phyloP scores from a whole-genome alignment of 2,329 filamentous ascomycete genomes.

The Diaporthe sp. region DNA sequence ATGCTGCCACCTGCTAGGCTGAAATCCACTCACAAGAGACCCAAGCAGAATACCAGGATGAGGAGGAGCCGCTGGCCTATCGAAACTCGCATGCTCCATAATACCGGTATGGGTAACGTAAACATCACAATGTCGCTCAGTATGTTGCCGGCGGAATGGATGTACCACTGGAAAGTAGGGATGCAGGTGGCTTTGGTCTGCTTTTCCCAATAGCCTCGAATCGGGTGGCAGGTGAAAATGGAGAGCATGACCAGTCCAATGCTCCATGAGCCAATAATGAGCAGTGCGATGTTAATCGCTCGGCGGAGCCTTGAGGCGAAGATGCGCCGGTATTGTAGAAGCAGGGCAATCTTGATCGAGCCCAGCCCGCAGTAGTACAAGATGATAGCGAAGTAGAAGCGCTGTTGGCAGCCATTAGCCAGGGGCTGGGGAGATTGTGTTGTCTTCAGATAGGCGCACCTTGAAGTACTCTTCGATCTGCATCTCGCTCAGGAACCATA shows the following conservation, averaged over 20 bases:
- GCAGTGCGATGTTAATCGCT: not conserved
- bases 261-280: slow-evolving; percentile 19
- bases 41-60: slow-evolving; percentile 20
- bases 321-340: slow-evolving; percentile 29
- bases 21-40: slow-evolving; percentile 15
- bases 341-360: slow-evolving; percentile 20
- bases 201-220: slow-evolving; percentile 7
- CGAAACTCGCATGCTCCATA: slow-evolving; percentile 22
- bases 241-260: slow-evolving; percentile 19
- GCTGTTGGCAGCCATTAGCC: not conserved
- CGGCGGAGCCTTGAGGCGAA: slow-evolving; percentile 12
- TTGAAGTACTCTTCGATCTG: slow-evolving; percentile 23
- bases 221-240: slow-evolving; percentile 23
- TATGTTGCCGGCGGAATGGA: slow-evolving; percentile 30
- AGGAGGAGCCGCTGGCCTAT: slow-evolving; percentile 4
- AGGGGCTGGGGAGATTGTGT: accelerated
- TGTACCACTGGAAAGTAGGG: slow-evolving; percentile 14
- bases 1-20: no score
- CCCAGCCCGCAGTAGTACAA: slow-evolving; percentile 27
- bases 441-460: not conserved
- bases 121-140: slow-evolving; percentile 23
- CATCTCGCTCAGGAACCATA: not conserved
- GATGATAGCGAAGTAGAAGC: slow-evolving; percentile 32
- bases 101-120: not conserved
- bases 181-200: slow-evolving; percentile 6